These are phyloP conservation scores for Penicillium waksmanii DNA, from an alignment of 495 filamentous ascomycete genomes.

Conservation along the genomic window DNA sequence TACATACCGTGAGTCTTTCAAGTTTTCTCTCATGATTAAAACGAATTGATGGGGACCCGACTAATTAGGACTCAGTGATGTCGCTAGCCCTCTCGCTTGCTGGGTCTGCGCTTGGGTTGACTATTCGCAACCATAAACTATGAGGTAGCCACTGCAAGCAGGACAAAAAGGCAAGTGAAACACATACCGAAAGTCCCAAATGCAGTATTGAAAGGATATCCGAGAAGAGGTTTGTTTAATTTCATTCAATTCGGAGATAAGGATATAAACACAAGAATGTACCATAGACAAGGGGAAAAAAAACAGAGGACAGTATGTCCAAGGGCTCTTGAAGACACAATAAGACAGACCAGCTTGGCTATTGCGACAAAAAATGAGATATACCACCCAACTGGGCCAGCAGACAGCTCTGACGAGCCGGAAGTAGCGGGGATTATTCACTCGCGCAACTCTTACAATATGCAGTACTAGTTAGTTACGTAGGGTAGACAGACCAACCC, in stretches of 20 bases:
- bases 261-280: background rate
- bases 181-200: too few species aligned
- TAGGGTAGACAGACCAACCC: background rate
- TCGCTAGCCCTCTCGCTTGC: background rate
- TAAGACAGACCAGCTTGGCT: background rate
- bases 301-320: background rate
- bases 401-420: background rate
- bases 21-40: background rate
- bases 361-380: background rate
- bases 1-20: background rate
- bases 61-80: background rate
- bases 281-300: background rate
- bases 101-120: constrained; percentile 1
- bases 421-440: background rate
- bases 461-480: background rate
- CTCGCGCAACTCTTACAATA: background rate
- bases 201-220: too few species aligned
- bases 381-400: background rate
- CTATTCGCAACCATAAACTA: background rate
- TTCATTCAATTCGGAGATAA: background rate
- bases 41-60: background rate
- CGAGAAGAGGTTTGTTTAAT: background rate
- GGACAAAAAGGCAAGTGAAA: background rate
- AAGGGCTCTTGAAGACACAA: background rate
- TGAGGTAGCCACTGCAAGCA: background rate